Base-by-base conservation (phyloP, 2,329 filamentous ascomycete species). In the Penicillium sp. region DNA sequence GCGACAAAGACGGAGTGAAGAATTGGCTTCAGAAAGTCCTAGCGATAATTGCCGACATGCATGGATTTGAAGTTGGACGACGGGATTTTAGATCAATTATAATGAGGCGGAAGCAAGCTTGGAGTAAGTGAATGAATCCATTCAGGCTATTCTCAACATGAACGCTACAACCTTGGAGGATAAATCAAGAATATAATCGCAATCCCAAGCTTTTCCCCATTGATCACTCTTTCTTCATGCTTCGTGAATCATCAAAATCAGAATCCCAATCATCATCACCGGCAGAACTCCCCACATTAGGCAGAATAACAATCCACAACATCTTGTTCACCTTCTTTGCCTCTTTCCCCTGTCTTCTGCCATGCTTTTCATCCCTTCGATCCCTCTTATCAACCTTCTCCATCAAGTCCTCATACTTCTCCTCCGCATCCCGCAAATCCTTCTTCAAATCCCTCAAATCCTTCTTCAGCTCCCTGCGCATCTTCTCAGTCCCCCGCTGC, bases 11-110 rank as follows among this genome's bases (percentile, higher is more conserved):
- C 10, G 46, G 46, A 14, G 54, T 55, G 2, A 60, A 46, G 25
- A 10, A 37, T 6, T 63, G 58, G 58, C 55, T 65, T 43, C 29
- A 16, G 48, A 58, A 43, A 11, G 50, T 56, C 14, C 55, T 62
- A 53, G 50, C 57, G 13, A 27, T 63, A 51, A 31, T 63, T 50
- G 59, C 59, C 9, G 59, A 61, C 14, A 33, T 9, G 5, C 59
- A 63, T 46, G 61, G 61, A 6, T 57, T 63, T 39, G 59, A 63
- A 29, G 35, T 63, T 50, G 57, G 61, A 7, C 48, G 59, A 2
- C 29, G 31, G 1, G 57, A 62, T n/a, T 58, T 58, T 33, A 54
- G 8, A 19, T 33, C 25, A 26, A 31, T 26, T 11, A 31, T 52
- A 14, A 19, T 13, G 14, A 29, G 43, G 23, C 35, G n/a, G 11